Evolutionary conservation across 345 rosid genomes (phyloP).

Genomic region (Toxicodendron radicans): DNA sequence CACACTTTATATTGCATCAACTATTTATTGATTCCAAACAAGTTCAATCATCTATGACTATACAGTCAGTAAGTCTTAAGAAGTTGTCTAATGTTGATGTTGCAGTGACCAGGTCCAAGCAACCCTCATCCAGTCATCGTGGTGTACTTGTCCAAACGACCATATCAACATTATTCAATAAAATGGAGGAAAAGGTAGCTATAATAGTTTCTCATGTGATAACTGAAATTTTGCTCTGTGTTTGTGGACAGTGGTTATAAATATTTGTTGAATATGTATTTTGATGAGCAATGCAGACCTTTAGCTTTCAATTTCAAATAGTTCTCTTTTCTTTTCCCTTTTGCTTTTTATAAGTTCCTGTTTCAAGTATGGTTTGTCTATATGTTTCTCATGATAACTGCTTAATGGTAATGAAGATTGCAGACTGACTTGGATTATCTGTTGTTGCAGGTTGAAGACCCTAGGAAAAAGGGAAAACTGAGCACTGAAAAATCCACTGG

Average conservation of each 20-base stretch:
- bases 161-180: conserved; percentile 72
- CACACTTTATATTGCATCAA: conserved; percentile 7
- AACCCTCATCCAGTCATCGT: conserved; percentile 28
- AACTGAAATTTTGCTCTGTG: not conserved
- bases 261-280: not conserved
- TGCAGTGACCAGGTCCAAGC: conserved; percentile 34
- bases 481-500: conserved; percentile 26
- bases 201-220: not conserved
- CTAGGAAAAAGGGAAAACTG: conserved; percentile 39
- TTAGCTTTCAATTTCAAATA: conserved; percentile 12
- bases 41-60: conserved; percentile 20
- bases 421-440: conserved; percentile 11
- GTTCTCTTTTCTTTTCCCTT: conserved; percentile 13
- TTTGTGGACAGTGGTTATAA: not conserved
- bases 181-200: conserved; percentile 60
- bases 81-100: conserved; percentile 27
- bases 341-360: not conserved
- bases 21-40: conserved; percentile 13
- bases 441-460: conserved; percentile 39
- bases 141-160: conserved; percentile 77
- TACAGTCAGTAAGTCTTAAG: conserved; percentile 31
- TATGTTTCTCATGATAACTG: not conserved
- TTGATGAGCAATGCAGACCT: not conserved
- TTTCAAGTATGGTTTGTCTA: not conserved
- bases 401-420: conserved; percentile 5